phyloP scores from a whole-genome alignment of 352 stramenopile species.

The Pythium phragmiticola region DNA sequence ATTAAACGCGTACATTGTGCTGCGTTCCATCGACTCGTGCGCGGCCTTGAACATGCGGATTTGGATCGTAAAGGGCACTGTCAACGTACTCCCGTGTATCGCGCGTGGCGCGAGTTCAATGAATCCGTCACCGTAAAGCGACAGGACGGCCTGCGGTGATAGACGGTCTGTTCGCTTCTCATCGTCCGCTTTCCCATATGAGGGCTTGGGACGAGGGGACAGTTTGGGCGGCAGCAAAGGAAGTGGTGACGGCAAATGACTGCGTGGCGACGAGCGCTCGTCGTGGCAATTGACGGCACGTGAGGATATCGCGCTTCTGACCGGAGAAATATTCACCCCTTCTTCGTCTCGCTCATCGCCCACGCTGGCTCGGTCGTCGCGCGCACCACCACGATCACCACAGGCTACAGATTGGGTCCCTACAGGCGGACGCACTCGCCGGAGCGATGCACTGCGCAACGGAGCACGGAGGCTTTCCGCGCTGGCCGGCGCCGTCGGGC shows the following conservation, averaged over 20 bases:
- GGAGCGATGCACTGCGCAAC: not conserved
- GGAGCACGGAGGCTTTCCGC: not conserved
- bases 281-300: not conserved
- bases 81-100: not conserved
- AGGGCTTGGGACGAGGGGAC: not conserved
- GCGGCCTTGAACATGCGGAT: constrained; percentile 21
- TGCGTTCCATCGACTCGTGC: constrained; percentile 2
- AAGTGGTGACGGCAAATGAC: not conserved
- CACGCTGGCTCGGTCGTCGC: not conserved
- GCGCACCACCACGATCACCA: not conserved
- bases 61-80: constrained; percentile 8
- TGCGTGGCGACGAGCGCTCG: not conserved
- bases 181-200: not conserved
- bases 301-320: not conserved
- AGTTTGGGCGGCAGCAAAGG: not conserved
- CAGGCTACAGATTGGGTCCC: not conserved
- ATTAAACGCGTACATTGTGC: constrained; percentile 5
- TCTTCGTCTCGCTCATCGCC: not conserved
- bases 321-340: not conserved
- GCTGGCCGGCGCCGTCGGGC: not conserved
- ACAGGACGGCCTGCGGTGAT: constrained; percentile 9
- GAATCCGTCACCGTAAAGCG: constrained; percentile 22
- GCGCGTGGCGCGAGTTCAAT: constrained; percentile 12
- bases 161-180: not conserved
- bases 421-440: not conserved